Base-by-base conservation (phyloP, 2,329 filamentous ascomycete genomes). In the Pezicula neosporulosa region DNA sequence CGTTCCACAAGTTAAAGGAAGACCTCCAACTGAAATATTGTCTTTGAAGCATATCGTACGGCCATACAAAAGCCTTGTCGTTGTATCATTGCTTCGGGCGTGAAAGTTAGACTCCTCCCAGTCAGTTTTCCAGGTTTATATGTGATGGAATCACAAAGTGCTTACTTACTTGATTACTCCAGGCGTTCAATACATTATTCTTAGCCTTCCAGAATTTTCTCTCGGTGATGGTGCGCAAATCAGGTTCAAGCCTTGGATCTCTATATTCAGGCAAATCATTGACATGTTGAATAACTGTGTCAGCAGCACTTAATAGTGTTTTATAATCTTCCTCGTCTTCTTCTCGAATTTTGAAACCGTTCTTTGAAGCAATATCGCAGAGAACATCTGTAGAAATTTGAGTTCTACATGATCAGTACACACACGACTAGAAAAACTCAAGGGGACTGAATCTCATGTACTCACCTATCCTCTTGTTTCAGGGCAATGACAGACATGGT, bases 21-120 rank as follows among this genome's bases (percentile, higher is more conserved):
- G 74, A 0, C 71, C 73, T 2, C 76, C 76, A 1, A 81, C 76
- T 2, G 76, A 72, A 41, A 81, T 74, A 27, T 76, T 77, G 53
- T 81, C 78, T 57, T 81, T 81, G 9, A 81, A 50, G 50, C 73
- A 76, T 4, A 78, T 62, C 0, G 69, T 72, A 48, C 74, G 79
- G 0, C 71, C 73, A 38, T 51, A 63, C 21, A 76, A 44, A 21
- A 18, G 6, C 39, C 9, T 8, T 8, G 19, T 10, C 18, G 15
- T 42, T 9, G 18, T 10, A 42, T 10, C 19, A 10, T 42, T 9
- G 19, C 18, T 8, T 42, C 9, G 39, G 16, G 15, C 9, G 9
- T 42, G 19, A 21, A 21, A 10, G 18, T 42, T 18, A 42, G 8
- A n/a, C 19, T n/a, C 18, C 18, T 10, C 13, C 8, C 15, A 42